phyloP scores from a whole-genome alignment of 208 protist genomes.

The Herpetomonas tarakana region DNA sequence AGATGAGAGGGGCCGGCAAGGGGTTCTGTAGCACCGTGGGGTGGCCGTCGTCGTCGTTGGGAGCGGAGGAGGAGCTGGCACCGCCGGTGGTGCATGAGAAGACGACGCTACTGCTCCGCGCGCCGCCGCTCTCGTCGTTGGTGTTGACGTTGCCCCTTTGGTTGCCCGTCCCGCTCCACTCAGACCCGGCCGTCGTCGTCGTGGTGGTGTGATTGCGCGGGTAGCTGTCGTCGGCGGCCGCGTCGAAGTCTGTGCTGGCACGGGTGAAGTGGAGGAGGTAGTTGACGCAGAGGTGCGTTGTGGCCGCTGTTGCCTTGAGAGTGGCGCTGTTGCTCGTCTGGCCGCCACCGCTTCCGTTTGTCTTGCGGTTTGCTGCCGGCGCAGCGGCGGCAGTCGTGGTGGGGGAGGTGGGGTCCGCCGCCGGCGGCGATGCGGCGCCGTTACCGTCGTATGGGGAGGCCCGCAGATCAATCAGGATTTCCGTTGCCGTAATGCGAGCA shows the following conservation, averaged over 20 bases:
- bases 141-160: too few relatives aligned
- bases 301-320: slow-evolving; percentile 1
- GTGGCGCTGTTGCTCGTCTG: background rate
- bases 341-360: background rate
- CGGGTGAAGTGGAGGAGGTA: slow-evolving; percentile 26
- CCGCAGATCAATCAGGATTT: background rate
- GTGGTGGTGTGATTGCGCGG: too few relatives aligned
- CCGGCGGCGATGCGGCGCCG: background rate
- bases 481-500: background rate
- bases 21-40: slow-evolving; percentile 44
- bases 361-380: background rate
- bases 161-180: too few relatives aligned
- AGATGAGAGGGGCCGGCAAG: slow-evolving; percentile 45
- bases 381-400: background rate
- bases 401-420: slow-evolving; percentile 11
- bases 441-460: background rate
- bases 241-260: background rate
- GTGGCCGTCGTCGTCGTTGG: slow-evolving; percentile 5
- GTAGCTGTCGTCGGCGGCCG: too few relatives aligned
- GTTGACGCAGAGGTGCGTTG: slow-evolving; percentile 15
- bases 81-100: background rate
- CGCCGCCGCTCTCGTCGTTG: background rate
- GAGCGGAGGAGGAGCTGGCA: background rate
- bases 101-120: slow-evolving; percentile 2
- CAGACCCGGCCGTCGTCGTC: background rate